Evolutionary conservation across 2,329 filamentous ascomycete genomes (phyloP).

Genomic region (Elsinoe ampelina): DNA sequence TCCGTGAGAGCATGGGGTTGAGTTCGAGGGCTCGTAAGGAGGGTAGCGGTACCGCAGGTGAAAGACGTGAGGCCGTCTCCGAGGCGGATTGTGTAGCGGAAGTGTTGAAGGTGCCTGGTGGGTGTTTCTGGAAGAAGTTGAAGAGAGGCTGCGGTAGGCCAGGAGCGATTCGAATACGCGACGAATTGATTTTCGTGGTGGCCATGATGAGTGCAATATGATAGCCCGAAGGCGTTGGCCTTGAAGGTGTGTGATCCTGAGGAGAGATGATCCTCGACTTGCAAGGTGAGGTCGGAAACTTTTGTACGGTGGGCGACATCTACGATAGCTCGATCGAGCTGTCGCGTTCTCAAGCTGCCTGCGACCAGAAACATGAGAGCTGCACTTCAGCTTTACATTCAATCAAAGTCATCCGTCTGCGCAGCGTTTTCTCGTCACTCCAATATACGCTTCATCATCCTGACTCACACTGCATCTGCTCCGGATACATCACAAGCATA

Average conservation of each 20-base stretch:
- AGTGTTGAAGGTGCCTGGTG: conserved; percentile 50
- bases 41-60: conserved; percentile 35
- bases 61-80: conserved; percentile 22
- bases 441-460: background rate
- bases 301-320: background rate
- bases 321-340: conserved; percentile 2
- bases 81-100: conserved; percentile 21
- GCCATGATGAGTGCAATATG: background rate
- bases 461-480: too few species aligned
- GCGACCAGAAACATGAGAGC: background rate
- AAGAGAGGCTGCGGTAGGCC: conserved; percentile 67
- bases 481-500: too few species aligned
- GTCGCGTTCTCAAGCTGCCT: conserved; percentile 15
- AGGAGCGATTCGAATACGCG: conserved; percentile 46
- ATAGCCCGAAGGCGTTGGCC: background rate
- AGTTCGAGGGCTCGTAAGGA: background rate
- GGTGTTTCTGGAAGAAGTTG: conserved; percentile 83
- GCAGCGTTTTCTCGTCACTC: background rate
- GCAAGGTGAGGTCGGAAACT: conserved; percentile 5
- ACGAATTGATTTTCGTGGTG: conserved; percentile 16
- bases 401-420: background rate
- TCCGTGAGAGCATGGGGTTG: conserved; percentile 20
- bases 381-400: conserved; percentile 5
- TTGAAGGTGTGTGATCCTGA: background rate
- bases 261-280: background rate